Conservation (phyloP, 768 basidiomycete genomes). For the Tylopilus plumbeoviolaceoides region DNA sequence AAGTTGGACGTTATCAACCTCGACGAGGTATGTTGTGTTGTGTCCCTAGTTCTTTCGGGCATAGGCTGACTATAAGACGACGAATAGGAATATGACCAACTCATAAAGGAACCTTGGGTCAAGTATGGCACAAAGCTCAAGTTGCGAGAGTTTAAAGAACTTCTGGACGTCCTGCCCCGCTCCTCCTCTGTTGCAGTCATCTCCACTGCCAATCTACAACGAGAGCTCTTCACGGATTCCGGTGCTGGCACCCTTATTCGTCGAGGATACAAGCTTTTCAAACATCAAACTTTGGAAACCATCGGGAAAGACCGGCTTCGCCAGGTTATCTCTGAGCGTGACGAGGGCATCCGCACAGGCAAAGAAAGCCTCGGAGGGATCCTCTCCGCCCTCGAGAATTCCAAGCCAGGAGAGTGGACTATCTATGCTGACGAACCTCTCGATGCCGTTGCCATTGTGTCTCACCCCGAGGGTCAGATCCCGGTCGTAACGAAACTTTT, state of each 20-base stretch:
- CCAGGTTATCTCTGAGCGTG: constrained; percentile 91
- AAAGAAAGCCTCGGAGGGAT: constrained; percentile 84
- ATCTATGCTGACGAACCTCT: constrained; percentile 99
- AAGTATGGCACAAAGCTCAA: constrained; percentile 99
- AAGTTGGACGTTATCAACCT: constrained; percentile 96
- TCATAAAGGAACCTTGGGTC: constrained; percentile 99
- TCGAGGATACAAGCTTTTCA: constrained; percentile 97
- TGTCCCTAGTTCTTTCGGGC: neutral
- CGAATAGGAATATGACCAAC: constrained; percentile 82
- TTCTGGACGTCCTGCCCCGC: constrained; percentile 95
- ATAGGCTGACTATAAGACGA: neutral
- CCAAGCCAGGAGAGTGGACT: constrained; percentile 82
- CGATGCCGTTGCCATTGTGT: constrained; percentile 91
- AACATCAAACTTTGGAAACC: constrained; percentile 72
- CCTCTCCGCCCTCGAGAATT: constrained; percentile 50
- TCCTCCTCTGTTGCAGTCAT: constrained; percentile 99
- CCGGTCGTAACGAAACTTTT: constrained; percentile 94
- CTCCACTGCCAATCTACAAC: constrained; percentile 86
- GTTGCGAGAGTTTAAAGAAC: constrained; percentile 97
- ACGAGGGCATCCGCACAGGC: constrained; percentile 84
- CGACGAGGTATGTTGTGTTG: constrained; percentile 74
- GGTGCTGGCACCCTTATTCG: constrained; percentile 98
- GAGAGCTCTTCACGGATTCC: constrained; percentile 97
- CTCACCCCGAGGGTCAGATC: constrained; percentile 37
- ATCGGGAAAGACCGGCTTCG: constrained; percentile 94